A percentile compares a stretch with the other conserved stretches of the same genome.
phyloP scores from a whole-genome alignment of 129 eudicot species.

The Solidago caesia region DNA sequence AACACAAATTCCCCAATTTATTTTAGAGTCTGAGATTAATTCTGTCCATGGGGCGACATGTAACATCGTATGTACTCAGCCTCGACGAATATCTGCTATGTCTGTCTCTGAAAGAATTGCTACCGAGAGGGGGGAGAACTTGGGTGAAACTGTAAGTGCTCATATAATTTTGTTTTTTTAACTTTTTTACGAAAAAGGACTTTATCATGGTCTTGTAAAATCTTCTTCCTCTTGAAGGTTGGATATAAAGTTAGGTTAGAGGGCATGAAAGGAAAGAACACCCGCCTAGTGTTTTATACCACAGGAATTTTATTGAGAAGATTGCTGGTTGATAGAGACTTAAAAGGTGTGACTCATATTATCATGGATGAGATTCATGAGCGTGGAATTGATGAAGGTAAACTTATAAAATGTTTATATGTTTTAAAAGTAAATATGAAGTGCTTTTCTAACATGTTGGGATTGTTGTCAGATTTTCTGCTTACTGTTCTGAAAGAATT shows the following conservation, averaged over 20 bases:
- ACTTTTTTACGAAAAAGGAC: neutral
- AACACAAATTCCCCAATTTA: conserved; percentile 85
- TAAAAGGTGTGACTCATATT: conserved; percentile 80
- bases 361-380: conserved; percentile 94
- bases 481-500: conserved; percentile 79
- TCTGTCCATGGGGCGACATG: conserved; percentile 60
- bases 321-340: conserved; percentile 67
- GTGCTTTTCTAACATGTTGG: conserved; percentile 18
- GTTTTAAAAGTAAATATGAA: neutral
- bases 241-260: conserved; percentile 88
- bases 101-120: conserved; percentile 94
- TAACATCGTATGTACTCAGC: conserved; percentile 87
- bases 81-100: conserved; percentile 87
- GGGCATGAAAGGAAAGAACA: conserved; percentile 84
- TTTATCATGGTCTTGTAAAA: conserved; percentile 6
- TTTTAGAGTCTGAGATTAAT: conserved; percentile 71
- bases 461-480: conserved; percentile 62
- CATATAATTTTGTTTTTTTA: neutral
- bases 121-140: conserved; percentile 70
- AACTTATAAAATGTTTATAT: neutral
- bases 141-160: conserved; percentile 83
- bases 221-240: conserved; percentile 41
- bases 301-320: conserved; percentile 78
- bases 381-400: conserved; percentile 96
- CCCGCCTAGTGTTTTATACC: conserved; percentile 79